These are phyloP conservation scores for Arxiozyma slooffiae DNA, from an alignment of 1,139 yeast genomes.

Conservation along the genomic window DNA sequence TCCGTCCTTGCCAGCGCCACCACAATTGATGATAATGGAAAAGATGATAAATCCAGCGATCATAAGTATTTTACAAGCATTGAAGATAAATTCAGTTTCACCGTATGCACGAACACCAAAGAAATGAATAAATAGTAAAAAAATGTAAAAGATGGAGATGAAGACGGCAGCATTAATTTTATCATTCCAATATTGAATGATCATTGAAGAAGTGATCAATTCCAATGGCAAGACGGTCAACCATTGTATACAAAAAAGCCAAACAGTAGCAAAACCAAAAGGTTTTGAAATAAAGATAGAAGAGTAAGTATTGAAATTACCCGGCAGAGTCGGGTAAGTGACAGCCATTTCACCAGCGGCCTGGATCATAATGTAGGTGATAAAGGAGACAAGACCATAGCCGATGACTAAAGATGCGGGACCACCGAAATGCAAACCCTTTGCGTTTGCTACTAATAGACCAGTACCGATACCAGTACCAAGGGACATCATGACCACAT, in stretches of 20 bases:
- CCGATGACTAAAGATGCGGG: constrained; percentile 68
- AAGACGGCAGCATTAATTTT: constrained; percentile 53
- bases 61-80: constrained; percentile 47
- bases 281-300: constrained; percentile 57
- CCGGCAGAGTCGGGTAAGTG: constrained; percentile 60
- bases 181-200: constrained; percentile 54
- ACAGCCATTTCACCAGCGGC: constrained; percentile 76
- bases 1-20: constrained; percentile 53
- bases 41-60: constrained; percentile 53
- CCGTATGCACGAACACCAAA: constrained; percentile 64
- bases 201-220: constrained; percentile 63
- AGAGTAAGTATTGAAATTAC: constrained; percentile 63
- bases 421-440: constrained; percentile 57
- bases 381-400: constrained; percentile 52
- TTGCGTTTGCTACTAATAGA: constrained; percentile 61
- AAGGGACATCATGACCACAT: constrained; percentile 58
- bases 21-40: constrained; percentile 48
- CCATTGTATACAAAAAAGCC: constrained; percentile 78
- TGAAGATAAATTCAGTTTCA: constrained; percentile 55
- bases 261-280: constrained; percentile 71
- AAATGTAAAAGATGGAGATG: constrained; percentile 48
- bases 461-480: constrained; percentile 82
- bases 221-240: constrained; percentile 66
- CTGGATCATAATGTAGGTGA: constrained; percentile 62
- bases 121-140: constrained; percentile 45